Evolutionary conservation across 1,284 basidiomycete genomes (phyloP).

Genomic region (Trametes polyzona): DNA sequence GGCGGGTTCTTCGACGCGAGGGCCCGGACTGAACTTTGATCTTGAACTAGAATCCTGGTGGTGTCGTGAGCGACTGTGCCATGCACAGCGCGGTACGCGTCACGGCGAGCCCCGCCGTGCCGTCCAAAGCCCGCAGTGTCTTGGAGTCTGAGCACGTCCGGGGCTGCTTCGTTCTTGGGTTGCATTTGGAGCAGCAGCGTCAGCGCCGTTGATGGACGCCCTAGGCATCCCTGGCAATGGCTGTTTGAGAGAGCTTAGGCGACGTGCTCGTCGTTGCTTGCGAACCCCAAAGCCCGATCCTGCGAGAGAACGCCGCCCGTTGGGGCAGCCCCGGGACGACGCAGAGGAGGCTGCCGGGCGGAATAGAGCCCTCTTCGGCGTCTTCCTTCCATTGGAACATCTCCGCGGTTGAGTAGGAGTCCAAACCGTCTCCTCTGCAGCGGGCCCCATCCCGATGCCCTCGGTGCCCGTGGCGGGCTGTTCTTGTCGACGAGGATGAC

Average conservation of each 20-base stretch:
- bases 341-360: constrained; percentile 5
- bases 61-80: too few relatives aligned
- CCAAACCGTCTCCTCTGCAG: neutral
- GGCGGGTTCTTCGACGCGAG: constrained; percentile 1
- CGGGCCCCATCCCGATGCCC: neutral
- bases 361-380: neutral
- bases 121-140: too few relatives aligned
- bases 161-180: too few relatives aligned
- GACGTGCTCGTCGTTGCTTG: neutral
- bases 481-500: neutral
- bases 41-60: neutral
- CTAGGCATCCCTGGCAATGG: too few relatives aligned
- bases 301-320: neutral
- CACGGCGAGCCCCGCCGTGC: too few relatives aligned
- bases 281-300: neutral
- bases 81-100: too few relatives aligned
- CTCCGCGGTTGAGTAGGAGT: constrained; percentile 1
- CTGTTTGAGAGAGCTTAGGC: neutral
- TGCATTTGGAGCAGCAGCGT: too few relatives aligned
- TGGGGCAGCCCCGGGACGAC: neutral
- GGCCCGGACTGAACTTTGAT: constrained; percentile 1
- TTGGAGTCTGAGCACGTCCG: too few relatives aligned
- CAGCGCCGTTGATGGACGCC: too few relatives aligned
- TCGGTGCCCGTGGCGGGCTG: neutral
- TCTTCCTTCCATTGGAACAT: neutral